Conservation (phyloP, 78 protist genomes). For the Monocercomonoides exilis region DNA sequence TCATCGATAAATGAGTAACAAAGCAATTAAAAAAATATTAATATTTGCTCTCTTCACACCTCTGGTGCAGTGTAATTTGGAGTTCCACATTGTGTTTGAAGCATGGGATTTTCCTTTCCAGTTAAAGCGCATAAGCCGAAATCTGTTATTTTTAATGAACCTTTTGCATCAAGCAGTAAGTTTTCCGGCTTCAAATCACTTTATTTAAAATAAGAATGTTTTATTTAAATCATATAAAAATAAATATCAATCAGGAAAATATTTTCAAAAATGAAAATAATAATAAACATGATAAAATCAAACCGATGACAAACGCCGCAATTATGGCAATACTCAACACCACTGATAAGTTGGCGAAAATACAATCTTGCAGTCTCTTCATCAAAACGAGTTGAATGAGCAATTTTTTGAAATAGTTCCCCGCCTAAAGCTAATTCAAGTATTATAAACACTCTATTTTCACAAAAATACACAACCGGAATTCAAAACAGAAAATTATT, state of each 20-base stretch:
- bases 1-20: not conserved
- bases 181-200: constrained; percentile 25
- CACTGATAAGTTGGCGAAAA: not conserved
- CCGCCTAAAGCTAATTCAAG: not conserved
- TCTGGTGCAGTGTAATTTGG: constrained; percentile 54
- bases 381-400: not conserved
- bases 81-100: constrained; percentile 47
- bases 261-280: too few species aligned
- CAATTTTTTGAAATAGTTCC: constrained; percentile 8
- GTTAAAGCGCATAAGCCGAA: constrained; percentile 46
- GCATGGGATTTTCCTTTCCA: not conserved
- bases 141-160: constrained; percentile 49
- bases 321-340: not conserved
- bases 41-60: not conserved
- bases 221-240: not conserved
- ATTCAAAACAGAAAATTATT: not conserved
- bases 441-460: not conserved
- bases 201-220: not conserved
- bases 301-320: not conserved
- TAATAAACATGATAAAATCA: not conserved
- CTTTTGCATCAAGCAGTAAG: constrained; percentile 40
- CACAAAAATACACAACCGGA: too few species aligned
- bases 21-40: not conserved
- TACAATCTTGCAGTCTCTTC: not conserved
- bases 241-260: too few species aligned